Evolutionary conservation across 2,329 filamentous ascomycete genomes (phyloP), one percentile per base, ranked within the genome.

Genomic region (Didymella sp.): DNA sequence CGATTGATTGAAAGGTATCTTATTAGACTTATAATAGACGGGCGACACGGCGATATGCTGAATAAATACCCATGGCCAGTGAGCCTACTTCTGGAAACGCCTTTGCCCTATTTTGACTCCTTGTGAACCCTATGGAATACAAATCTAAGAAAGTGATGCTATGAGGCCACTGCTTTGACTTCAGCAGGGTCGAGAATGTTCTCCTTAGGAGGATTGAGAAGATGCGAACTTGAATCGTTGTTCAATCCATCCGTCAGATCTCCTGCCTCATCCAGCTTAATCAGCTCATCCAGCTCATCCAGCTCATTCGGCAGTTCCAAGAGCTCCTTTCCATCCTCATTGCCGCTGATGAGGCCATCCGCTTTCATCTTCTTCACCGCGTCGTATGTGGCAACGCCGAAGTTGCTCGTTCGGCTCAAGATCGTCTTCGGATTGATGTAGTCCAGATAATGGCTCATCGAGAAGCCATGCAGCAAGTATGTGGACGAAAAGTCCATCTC

Each of bases 391-490:
- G 66, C 66, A 13, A 63, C 33, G 3, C 50, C 61, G 49, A 60
- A 65, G 19, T 67, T 68, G 27, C 60, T 68, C 19, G 35, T 64
- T 9, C 64, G 31, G 28, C 38, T 46, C 28, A 64, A 12, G 6
- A 67, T 55, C 8, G 47, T 55, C 46, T 58, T 60, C 11, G 60
- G 60, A 11, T 56, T 64, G 24, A 68, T 58, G 9, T 40, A 41
- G 4, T 57, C 15, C 5, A 52, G 35, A 24, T 64, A 52, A 3
- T 19, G 2, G 13, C 47, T 19, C 25, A 50, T 50, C 2, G 43
- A 40, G 37, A 62, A 65, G 5, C 61, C 63, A 60, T 69, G 63
- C 45, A 69, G 27, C 59, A 64, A 41, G 33, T 66, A 68, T 1
- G 58, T 58, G 2, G 48, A 27, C 0, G 52, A 58, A 22, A 66